Evolutionary conservation across 345 rosid species (phyloP), one percentile per base, ranked within the genome.

Genomic region (Cardamine resedifolia): DNA sequence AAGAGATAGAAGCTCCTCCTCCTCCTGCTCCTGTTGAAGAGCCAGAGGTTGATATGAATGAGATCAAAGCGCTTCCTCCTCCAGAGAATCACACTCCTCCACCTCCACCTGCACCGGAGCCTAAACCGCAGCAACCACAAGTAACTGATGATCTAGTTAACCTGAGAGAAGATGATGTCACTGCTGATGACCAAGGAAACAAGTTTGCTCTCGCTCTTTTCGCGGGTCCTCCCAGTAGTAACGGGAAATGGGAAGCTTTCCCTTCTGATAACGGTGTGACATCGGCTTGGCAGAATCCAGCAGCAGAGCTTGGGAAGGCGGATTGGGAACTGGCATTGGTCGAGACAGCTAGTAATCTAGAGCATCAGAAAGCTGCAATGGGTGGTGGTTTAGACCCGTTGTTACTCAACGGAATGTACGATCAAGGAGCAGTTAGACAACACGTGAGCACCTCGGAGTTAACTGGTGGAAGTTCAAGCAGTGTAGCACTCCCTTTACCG

Each of bases 271-370:
- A 79, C n/a, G 77, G 80, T 27, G 85, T 89, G 53, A 89, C 92
- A 27, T 89, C 96, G 0, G 92, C 90, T 36, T 89, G 96, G 96
- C 96, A 89, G 81, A 89, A 76, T 60, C 89, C 96, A 4, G 96
- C 92, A 15, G 96, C 96, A 2, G 93, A 90, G 30, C 76, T 71
- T 0, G 86, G 82, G 59, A 85, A 88, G 64, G 87, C 85, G 0
- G 98, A 91, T 82, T 95, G 99, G 99, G 99, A 91, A 65, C 58
- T 87, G 51, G 98, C 98, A 0, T 80, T 95, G 81, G 98, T 95
- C 10, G 93, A 91, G 74, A 70, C 96, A 4, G 90, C 96, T 15
- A 90, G 98, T 72, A 76, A 87, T 72, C 81, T 95, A 20, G 82
- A 90, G 0, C 72, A 81, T 66, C 99, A 88, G 79, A 86, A 85